These are phyloP conservation scores for Thymus quinquecostatus DNA, from an alignment of 257 asterid genomes.

Conservation along the genomic window DNA sequence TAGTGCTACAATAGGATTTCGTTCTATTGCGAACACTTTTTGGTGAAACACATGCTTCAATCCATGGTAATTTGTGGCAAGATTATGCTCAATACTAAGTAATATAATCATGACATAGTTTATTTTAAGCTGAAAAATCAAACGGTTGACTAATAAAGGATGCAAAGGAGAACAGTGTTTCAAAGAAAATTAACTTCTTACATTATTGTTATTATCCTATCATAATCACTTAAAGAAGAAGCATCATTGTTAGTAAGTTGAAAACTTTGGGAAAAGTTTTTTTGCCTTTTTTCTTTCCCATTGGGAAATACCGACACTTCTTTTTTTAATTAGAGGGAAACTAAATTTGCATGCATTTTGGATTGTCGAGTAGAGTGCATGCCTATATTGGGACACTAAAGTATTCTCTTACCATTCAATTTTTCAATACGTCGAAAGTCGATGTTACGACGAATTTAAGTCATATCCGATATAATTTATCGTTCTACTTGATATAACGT, in stretches of 20 bases:
- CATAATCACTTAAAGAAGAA: conserved; percentile 48
- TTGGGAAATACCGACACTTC: conserved; percentile 25
- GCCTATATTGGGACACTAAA: not conserved
- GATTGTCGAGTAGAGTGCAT: not conserved
- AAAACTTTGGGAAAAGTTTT: conserved; percentile 13
- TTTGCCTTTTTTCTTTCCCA: conserved; percentile 1
- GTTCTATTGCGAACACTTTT: no score
- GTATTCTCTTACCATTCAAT: no score
- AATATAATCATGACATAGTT: no score
- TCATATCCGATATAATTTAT: no score
- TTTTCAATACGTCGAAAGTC: no score
- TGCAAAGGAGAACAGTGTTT: conserved; percentile 20
- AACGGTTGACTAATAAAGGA: conserved; percentile 27
- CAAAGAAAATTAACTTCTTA: conserved; percentile 23
- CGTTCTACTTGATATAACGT: no score
- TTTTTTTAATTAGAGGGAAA: not conserved
- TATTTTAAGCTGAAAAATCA: not conserved
- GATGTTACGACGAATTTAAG: no score
- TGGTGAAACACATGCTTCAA: not conserved
- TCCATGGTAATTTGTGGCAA: not conserved
- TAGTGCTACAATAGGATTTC: no score
- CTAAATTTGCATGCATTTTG: not conserved
- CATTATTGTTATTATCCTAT: conserved; percentile 33
- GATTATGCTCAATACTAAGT: not conserved
- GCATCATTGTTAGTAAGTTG: conserved; percentile 30